Percentiles rank a stretch among this genome's conserved stretches.
These are phyloP conservation scores for Pseudonectria foliicola DNA, from an alignment of 2,329 filamentous ascomycete genomes.

Conservation along the genomic window DNA sequence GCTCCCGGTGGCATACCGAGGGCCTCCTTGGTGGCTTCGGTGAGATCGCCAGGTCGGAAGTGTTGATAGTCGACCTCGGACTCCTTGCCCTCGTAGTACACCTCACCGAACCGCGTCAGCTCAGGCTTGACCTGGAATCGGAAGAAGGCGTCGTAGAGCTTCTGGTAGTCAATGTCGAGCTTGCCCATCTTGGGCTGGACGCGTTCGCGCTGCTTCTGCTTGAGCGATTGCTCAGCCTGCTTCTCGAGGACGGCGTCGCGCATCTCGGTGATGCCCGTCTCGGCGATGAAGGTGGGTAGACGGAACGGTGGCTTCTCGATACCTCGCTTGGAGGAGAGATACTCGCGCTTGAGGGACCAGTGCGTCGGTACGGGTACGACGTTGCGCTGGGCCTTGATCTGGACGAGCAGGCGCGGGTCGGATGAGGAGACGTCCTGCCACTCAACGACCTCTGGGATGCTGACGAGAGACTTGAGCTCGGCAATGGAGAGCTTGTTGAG, in stretches of 20 bases:
- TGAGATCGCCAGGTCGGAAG: constrained; percentile 82
- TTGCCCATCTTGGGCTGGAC: constrained; percentile 96
- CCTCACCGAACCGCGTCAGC: constrained; percentile 89
- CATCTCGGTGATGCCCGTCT: constrained; percentile 98
- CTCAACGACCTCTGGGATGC: constrained; percentile 88
- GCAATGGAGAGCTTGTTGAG: constrained; percentile 89
- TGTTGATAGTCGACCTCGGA: constrained; percentile 92
- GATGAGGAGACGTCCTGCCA: constrained; percentile 94
- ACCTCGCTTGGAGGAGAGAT: constrained; percentile 91
- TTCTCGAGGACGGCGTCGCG: constrained; percentile 93
- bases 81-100: constrained; percentile 99
- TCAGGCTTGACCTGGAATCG: constrained; percentile 94
- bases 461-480: constrained; percentile 86
- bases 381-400: constrained; percentile 92
- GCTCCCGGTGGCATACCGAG: constrained; percentile 89
- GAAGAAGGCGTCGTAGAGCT: constrained; percentile 97
- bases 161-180: constrained; percentile 96
- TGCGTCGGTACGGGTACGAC: constrained; percentile 90
- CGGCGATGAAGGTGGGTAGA: constrained; percentile 91
- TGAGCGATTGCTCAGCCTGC: constrained; percentile 82
- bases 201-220: constrained; percentile 91
- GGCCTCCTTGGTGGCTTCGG: constrained; percentile 83
- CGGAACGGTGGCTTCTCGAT: constrained; percentile 93
- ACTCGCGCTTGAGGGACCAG: constrained; percentile 95
- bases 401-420: constrained; percentile 81